Base-by-base conservation (phyloP, 2,329 filamentous ascomycete species). In the Fusarium xyrophilum region DNA sequence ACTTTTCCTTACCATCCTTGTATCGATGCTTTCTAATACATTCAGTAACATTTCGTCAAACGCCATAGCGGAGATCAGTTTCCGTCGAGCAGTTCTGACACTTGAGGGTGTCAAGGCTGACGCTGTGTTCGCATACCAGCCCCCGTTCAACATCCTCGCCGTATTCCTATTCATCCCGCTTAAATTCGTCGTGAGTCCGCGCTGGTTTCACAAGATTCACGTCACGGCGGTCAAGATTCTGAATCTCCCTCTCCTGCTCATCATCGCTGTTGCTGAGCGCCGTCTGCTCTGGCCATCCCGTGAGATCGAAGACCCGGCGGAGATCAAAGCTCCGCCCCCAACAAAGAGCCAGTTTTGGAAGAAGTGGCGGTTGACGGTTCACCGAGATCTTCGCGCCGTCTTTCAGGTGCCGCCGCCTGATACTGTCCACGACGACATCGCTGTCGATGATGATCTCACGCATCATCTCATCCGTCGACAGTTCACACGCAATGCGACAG, bases 131-230 rank as follows among this genome's bases (percentile, higher is more conserved):
- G 89, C 91, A 19, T 95, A 94, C 74, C 88, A 91, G 43, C 92
- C 93, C 0, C 93, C 93, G 1, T 93, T 96, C 79, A 96, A 96
- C 74, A 87, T 96, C 63, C 79, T 94, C 23, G 93, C 93, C 25
- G 83, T 96, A 30, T 80, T 92, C 62, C 76, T 93, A 30, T 83
- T 96, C 19, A 83, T 95, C 4, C 93, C 93, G 0, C 84, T 96
- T 64, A 93, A 93, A 72, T 92, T 92, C 72, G 72, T 92, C n/a
- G 83, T 93, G 36, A 89, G 88, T n/a, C 88, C 91, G 1, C 88
- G 93, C 44, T 95, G 92, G 92, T 96, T 96, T 76, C 93, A 96
- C 82, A 96, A 95, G 79, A 91, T 95, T 73, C 93, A 96, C 75
- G 92, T 96, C 60, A 87, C 89, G 60, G 86, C 87, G 13, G 90